Base-by-base conservation (phyloP, 805 yeast species). In the Hanseniaspora vineae region DNA sequence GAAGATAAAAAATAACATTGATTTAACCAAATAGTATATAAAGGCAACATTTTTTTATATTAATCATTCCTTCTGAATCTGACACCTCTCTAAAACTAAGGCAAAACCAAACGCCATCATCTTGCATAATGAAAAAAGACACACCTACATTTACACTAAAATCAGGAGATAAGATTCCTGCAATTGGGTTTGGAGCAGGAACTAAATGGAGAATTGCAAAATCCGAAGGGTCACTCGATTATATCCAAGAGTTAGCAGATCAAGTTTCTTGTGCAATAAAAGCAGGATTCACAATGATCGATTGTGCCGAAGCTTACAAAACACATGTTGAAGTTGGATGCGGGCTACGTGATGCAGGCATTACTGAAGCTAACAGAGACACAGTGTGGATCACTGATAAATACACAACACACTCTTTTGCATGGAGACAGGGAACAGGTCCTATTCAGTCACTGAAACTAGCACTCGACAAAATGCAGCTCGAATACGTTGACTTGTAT, bases 221-320 rank as follows among this genome's bases (percentile, higher is more conserved):
- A 23, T 60, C 48, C 44, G 52, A 4, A 42, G 55, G 8, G 57
- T 55, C 23, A 58, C 57, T 3, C 40, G 54, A 55, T 39, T 50
- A 64, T 32, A 66, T 64, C 42, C 64, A 67, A 14, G 63, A 61
- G 10, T 60, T 76, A 42, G 77, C 73, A 5, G 67, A 70, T 6
- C 70, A 76, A 18, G 52, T 79, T 29, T 50, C 59, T 8, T 57
- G 60, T 31, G 80, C 86, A 2, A 57, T 81, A 19, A 62, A 70
- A 2, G 58, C 60, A 14, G 82, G 83, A 0, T 77, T 73, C 60
- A 69, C 63, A 43, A 87, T 80, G 57, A 67, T 81, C 42, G 88
- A 81, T 54, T 75, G 81, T 13, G 87, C 87, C 0, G 84, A 80
- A 53, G 62, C 68, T 14, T 81, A 81, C 60, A 69, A 71, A 44